Evolutionary conservation across 106 monocot species (phyloP).

Genomic region (Platanthera guangdongensis): DNA sequence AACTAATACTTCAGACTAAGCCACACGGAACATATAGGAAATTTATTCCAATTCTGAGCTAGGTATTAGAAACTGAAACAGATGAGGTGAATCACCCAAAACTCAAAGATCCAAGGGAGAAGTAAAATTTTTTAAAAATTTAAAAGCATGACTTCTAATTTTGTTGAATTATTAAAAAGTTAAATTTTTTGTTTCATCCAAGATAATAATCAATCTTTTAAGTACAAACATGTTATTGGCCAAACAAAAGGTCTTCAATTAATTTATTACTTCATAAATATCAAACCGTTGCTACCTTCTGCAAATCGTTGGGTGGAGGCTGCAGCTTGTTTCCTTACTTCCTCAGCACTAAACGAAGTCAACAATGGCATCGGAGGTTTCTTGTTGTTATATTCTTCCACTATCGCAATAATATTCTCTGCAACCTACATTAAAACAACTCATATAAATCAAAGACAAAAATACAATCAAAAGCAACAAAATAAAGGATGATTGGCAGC

Average conservation of each 20-base stretch:
- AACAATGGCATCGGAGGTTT: conserved; percentile 67
- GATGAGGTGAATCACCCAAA: not conserved
- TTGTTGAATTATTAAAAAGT: not conserved
- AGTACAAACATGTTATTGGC: not conserved
- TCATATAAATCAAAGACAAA: not conserved
- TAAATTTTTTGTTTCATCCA: not conserved
- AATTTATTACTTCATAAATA: conserved; percentile 1
- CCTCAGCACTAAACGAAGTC: conserved; percentile 57
- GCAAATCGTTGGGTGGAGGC: conserved; percentile 71
- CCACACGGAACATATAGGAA: not conserved
- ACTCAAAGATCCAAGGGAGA: not conserved
- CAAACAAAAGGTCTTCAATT: not conserved
- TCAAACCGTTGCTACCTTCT: conserved; percentile 37
- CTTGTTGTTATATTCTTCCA: conserved; percentile 52
- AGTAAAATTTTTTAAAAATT: not conserved
- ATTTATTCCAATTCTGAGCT: not conserved
- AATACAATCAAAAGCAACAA: not conserved
- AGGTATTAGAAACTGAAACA: not conserved
- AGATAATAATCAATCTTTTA: not conserved
- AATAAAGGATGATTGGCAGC: conserved; percentile 10
- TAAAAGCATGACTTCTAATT: not conserved
- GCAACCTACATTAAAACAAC: conserved; percentile 42
- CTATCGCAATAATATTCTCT: conserved; percentile 67
- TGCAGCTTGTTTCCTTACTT: conserved; percentile 81
- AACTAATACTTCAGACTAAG: not conserved